Evolutionary conservation across 768 basidiomycete genomes (phyloP), one percentile per base, ranked within the genome.

Genomic region (Crepidotus variabilis): DNA sequence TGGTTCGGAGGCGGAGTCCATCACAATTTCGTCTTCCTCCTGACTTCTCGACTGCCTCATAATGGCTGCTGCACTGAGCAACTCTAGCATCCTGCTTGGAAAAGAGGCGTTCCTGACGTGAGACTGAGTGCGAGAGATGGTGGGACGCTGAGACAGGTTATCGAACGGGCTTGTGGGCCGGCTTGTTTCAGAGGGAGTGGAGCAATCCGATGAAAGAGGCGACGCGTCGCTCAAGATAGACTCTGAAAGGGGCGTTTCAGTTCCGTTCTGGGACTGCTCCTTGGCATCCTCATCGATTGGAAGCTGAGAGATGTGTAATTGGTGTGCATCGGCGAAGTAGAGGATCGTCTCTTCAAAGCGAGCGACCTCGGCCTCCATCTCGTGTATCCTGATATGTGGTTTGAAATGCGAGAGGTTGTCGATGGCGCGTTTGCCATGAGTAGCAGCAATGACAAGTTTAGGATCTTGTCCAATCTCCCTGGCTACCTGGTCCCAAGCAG

Each of bases 391-490:
- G 62, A 86, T 80, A 32, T 77, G 67, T 0, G 85, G 84, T 63
- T 81, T 84, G 74, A 84, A 84, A 50, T 77, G 74, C 3, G 78
- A 67, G 60, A 89, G 81, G 71, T 90, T 90, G 73, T 90, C 88
- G 64, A 87, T 76, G 10, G 87, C 88, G 58, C 88, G 84, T 65
- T 87, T 85, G 64, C 88, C 88, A 67, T 90, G 88, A n/a, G 87
- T 89, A 36, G 85, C 84, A 9, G 82, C 84, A 64, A 89, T 87
- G 59, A 88, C 85, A 55, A 81, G 76, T 55, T 77, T 75, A 6
- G 85, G 84, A 68, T 87, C 85, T 69, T 82, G 79, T 53, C 85
- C 85, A 51, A 90, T 79, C 66, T 88, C 86, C 51, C 72, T 72
- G 1, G 88, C 87, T 46, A 90, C 86, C 63, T 82, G 82, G 28